Base-by-base conservation (phyloP, 345 rosid species). In the Gossypium herbaceum region DNA sequence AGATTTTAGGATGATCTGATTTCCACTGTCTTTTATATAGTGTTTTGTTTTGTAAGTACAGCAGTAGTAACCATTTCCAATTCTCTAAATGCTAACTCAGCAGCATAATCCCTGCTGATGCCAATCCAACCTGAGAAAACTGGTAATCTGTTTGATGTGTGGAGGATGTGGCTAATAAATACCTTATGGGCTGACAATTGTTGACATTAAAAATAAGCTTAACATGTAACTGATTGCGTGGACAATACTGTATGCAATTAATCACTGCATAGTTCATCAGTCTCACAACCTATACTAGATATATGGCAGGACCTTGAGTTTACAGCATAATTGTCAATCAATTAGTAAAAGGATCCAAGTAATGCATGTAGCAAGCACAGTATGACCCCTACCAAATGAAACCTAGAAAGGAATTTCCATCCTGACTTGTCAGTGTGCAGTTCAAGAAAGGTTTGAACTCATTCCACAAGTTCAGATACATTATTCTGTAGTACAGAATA, bases 401-500 rank as follows among this genome's bases (percentile, higher is more conserved):
- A 25, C 24, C 41, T 41, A 19, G 22, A 56, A 57, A 57, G 20
- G 34, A 45, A 72, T 48, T 19, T 57, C 75, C 20, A 57, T 57
- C 52, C 51, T 72, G 52, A 15, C 19, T 34, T 7, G 19, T 43
- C 45, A 56, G 41, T 69, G 61, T 27, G 47, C 17, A 52, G 47
- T 70, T 70, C 47, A 29, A 52, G 45, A 52, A 29, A 29, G 24
- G 45, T 70, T 29, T 52, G 47, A 51, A 52, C 61, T 70, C 60
- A 52, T 52, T 70, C 61, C 27, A 52, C 29, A 70, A 52, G 59
- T 52, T 69, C 45, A 52, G n/a, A 12, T 27, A 25, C 56, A 68
- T 24, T 34, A 34, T 15, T 71, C 39, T 19, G 51, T 55, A 48
- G 27, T 55, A 71, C 74, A 39, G 19, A 56, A 56, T 56, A 19